These are phyloP conservation scores for Erigeron philadelphicus DNA, from an alignment of 140 eudicot genomes.

Conservation along the genomic window DNA sequence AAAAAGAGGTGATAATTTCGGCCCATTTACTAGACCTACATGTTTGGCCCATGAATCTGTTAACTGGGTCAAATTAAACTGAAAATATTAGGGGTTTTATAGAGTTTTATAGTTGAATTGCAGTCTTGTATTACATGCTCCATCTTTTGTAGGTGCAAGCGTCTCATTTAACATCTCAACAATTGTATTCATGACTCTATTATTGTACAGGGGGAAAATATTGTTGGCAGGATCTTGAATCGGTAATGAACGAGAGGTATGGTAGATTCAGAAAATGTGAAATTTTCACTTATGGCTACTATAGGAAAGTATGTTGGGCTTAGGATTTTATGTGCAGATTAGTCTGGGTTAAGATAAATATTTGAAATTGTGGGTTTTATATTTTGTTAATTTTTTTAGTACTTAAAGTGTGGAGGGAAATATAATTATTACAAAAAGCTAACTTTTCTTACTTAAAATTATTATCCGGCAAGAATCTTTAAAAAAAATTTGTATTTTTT, in stretches of 20 bases:
- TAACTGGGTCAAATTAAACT: neutral
- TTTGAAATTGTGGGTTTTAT: neutral
- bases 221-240: constrained; percentile 5
- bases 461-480: too few species aligned
- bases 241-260: neutral
- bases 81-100: neutral
- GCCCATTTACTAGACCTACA: neutral
- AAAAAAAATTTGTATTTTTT: too few species aligned
- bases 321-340: neutral
- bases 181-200: neutral
- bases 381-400: neutral
- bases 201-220: constrained; percentile 4
- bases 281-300: constrained; percentile 14
- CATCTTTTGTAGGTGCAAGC: too few species aligned
- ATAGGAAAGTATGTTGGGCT: constrained; percentile 12
- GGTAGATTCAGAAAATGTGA: neutral
- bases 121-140: neutral
- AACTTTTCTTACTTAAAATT: neutral
- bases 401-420: neutral
- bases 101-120: too few species aligned
- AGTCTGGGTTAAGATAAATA: constrained; percentile 7
- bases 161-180: neutral
- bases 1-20: neutral
- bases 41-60: constrained; percentile 6
- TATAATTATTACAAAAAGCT: neutral